Evolutionary conservation across 441 rosid species (phyloP).

Genomic region (Eutrema salsugineum): DNA sequence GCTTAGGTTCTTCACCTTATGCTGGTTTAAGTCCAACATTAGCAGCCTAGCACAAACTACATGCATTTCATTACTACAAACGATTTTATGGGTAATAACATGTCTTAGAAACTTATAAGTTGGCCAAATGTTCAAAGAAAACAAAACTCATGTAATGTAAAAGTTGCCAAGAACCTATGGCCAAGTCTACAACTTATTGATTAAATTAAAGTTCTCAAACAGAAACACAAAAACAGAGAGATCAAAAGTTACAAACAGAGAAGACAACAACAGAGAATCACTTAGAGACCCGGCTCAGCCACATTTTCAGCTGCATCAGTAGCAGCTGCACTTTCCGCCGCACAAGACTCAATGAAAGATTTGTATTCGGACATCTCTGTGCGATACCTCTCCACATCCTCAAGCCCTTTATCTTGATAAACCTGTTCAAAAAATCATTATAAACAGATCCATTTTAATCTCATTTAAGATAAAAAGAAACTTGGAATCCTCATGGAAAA

Average conservation of each 20-base stretch:
- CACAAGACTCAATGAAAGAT: constrained; percentile 25
- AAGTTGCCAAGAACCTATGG: background rate
- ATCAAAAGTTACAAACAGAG: background rate
- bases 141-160: background rate
- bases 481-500: background rate
- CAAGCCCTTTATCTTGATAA: constrained; percentile 57
- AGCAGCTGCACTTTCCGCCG: background rate
- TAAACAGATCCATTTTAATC: background rate
- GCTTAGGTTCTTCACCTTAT: too few species aligned
- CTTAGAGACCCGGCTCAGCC: background rate
- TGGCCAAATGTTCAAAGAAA: background rate
- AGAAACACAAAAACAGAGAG: background rate
- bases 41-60: too few species aligned
- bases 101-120: background rate
- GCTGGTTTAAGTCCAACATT: too few species aligned
- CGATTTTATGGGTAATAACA: background rate
- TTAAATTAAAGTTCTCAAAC: background rate
- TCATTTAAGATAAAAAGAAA: background rate
- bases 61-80: background rate
- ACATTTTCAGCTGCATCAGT: background rate
- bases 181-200: background rate
- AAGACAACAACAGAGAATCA: background rate
- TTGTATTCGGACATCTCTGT: constrained; percentile 63
- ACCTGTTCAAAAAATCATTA: constrained; percentile 35
- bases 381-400: constrained; percentile 69